Base-by-base conservation (phyloP, 2,329 filamentous ascomycete species). In the Clonostachys byssicola region DNA sequence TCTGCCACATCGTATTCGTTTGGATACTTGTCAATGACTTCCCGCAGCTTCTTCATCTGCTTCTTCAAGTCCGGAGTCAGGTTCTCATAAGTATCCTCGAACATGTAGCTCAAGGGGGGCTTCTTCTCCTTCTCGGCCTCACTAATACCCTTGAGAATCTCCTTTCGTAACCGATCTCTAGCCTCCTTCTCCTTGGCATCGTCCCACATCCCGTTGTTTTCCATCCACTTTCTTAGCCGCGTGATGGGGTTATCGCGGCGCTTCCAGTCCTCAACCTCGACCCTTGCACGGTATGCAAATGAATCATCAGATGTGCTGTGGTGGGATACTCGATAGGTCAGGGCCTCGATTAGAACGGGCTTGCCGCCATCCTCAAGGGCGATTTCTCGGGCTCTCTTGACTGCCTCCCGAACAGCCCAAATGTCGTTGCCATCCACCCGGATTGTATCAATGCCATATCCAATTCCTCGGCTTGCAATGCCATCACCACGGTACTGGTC, bases 281-380 rank as follows among this genome's bases (percentile, higher is more conserved):
- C 85, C 23, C 87, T 83, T 2, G 92, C 91, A 9, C 94, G 87
- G 71, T 99, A 99, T 1, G 94, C 94, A 60, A 96, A 99, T 23
- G 88, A 94, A 68, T 99, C 94, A 61, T 99, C 94, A 1, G 88
- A 94, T 1, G 94, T 99, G 67, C 90, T 96, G 71, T 99, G 94
- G 63, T 99, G 91, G 7, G 89, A 92, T 40, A 97, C 92, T n/a
- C 94, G 90, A 69, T 99, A 99, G 20, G 89, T 92, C 89, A 99
- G 95, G 47, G 91, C 91, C 69, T 99, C 94, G 39, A 99, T 86
- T 8, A 99, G 73, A 0, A 99, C 80, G 0, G 90, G 91, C 52
- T 80, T 83, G 5, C 89, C 88, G n/a, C 89, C 89, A 40, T 89
- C 83, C 47, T 86, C 74, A 4, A 97, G 76, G 0, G 92, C 92